phyloP scores from a whole-genome alignment of 371 early-diverging fungal genomes.

The Cokeromyces recurvatus region DNA sequence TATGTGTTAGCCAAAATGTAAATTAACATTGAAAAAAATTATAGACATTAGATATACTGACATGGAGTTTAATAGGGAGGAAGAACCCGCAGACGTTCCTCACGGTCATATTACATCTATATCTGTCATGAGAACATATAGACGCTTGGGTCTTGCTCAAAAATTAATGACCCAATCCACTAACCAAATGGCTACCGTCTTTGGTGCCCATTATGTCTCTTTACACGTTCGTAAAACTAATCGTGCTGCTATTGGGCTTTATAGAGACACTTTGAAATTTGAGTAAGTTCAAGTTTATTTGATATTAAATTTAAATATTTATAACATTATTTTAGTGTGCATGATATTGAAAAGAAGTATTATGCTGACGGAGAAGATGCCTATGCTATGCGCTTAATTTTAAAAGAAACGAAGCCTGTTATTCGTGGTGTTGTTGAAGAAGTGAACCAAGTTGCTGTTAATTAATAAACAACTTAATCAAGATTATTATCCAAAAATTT shows the following conservation, averaged over 20 bases:
- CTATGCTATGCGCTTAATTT: constrained; percentile 67
- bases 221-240: constrained; percentile 95
- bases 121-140: constrained; percentile 92
- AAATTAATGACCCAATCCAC: constrained; percentile 93
- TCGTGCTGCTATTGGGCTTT: constrained; percentile 89
- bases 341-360: constrained; percentile 91
- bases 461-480: constrained; percentile 13
- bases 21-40: no score
- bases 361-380: constrained; percentile 98
- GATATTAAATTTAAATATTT: no score
- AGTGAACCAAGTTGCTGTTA: constrained; percentile 27
- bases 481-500: constrained; percentile 23
- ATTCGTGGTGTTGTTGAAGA: constrained; percentile 36
- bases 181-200: constrained; percentile 86
- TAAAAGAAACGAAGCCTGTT: constrained; percentile 35
- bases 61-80: constrained; percentile 78
- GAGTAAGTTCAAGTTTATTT: constrained; percentile 46
- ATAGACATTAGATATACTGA: no score
- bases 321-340: constrained; percentile 55
- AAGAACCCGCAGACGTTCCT: constrained; percentile 68
- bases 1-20: constrained; percentile 98
- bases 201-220: constrained; percentile 82
- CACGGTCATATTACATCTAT: constrained; percentile 97
- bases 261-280: constrained; percentile 88
- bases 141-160: constrained; percentile 93